Base-by-base conservation (phyloP, 2,329 filamentous ascomycete species). In the Venturia carpophila region DNA sequence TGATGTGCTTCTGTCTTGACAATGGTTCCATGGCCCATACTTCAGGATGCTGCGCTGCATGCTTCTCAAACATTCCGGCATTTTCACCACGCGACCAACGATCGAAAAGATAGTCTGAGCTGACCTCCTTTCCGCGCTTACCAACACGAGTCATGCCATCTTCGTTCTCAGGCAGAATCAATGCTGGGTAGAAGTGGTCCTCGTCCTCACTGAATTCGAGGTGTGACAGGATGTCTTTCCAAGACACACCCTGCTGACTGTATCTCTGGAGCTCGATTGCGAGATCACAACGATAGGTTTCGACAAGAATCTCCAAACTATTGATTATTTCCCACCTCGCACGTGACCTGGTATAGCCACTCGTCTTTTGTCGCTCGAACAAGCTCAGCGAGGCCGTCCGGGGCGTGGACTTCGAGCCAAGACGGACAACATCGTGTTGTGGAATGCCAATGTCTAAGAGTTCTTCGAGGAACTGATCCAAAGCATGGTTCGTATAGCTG, bases 401-500 rank as follows among this genome's bases (percentile, higher is more conserved):
- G 0, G 70, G 34, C 0, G 80, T 84, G 0, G 70, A 82, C 67
- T 89, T 89, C 0, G 80, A 81, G 0, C 88, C 88, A 0, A 91
- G 76, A 0, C 89, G 81, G 0, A 88, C 81, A 65, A 91, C 87
- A 0, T 69, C 45, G 0, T 70, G 58, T 0, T 68, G 1, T 0
- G 77, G 69, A 7, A 91, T 84, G 0, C 85, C 86, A 41, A 85
- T 82, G 1, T 84, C 76, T 3, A 85, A 74, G 0, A 90, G 72
- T 49, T 91, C 87, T 66, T 86, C 83, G 0, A 89, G 72, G 60
- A 89, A 75, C 52, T 77, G 75, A 56, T 77, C 75, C 0, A 76
- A 69, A 1, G 75, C 75, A 68, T 77, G 75, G 86, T 71, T 91
- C 80, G 87, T 91, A 66, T 85, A 91, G 34, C 83, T 85, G 1